phyloP scores from a whole-genome alignment of 2,329 filamentous ascomycete species.

The Knoxdaviesia capensis region DNA sequence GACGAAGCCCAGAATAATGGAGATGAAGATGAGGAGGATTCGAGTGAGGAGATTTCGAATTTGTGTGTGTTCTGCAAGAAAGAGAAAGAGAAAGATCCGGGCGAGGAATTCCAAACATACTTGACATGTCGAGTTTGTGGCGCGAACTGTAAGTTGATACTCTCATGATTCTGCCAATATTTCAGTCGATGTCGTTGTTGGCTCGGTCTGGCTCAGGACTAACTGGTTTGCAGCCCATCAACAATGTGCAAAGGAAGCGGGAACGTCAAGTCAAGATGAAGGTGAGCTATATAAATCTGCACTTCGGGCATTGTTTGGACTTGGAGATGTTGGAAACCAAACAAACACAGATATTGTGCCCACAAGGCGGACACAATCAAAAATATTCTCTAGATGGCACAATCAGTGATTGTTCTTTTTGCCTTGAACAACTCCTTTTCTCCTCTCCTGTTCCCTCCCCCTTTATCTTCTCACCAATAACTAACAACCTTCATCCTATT shows the following conservation, averaged over 20 bases:
- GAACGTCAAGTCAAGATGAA: no score
- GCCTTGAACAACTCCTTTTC: no score
- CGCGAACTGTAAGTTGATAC: constrained; percentile 48
- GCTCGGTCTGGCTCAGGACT: constrained; percentile 12
- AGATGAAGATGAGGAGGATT: constrained; percentile 36
- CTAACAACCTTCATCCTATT: no score
- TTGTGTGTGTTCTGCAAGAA: constrained; percentile 57
- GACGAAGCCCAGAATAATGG: constrained; percentile 32
- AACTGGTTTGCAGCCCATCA: constrained; percentile 53
- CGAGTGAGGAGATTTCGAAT: constrained; percentile 26
- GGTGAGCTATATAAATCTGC: no score
- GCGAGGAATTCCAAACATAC: constrained; percentile 62
- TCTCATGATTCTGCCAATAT: constrained; percentile 8
- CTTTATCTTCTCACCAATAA: no score
- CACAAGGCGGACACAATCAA: no score
- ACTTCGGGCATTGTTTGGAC: no score
- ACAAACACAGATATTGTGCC: no score
- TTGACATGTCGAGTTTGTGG: constrained; percentile 60
- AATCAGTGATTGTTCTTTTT: no score
- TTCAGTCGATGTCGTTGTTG: constrained; percentile 1
- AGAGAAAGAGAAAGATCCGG: constrained; percentile 65
- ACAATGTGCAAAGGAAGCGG: constrained; percentile 56
- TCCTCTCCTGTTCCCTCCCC: no score
- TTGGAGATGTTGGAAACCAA: no score
- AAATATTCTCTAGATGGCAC: no score